These are phyloP conservation scores for Willaertia magna DNA, from an alignment of 208 protist species.

Conservation along the genomic window DNA sequence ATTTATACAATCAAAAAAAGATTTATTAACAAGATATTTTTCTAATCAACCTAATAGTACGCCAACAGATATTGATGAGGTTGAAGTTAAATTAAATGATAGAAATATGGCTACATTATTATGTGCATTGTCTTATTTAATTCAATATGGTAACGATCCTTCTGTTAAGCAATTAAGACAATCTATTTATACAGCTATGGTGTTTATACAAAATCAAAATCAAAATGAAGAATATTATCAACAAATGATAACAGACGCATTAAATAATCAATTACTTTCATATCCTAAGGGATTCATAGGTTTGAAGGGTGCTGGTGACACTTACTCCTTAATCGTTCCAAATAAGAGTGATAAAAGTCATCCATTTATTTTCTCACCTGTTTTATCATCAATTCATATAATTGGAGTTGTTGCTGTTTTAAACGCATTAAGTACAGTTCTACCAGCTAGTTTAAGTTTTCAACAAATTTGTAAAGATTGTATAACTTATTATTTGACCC, in stretches of 20 bases:
- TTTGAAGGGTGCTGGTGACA: not conserved
- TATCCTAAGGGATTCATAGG: not conserved
- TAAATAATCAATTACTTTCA: not conserved
- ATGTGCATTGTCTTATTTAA: not conserved
- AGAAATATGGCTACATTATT: not conserved
- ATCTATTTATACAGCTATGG: not conserved
- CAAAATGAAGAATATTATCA: not conserved
- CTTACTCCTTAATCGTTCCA: not conserved
- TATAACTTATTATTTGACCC: not conserved
- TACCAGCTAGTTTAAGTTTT: not conserved
- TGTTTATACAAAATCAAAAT: not conserved
- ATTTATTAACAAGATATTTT: not conserved
- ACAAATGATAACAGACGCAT: not conserved
- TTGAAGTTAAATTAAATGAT: not conserved
- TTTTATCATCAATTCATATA: not conserved
- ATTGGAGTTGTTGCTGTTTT: not conserved
- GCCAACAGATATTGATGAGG: not conserved
- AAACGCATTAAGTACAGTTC: not conserved
- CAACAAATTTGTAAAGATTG: not conserved
- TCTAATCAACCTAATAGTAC: too few relatives aligned
- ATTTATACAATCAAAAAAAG: not conserved
- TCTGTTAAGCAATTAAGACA: not conserved
- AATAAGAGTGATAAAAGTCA: not conserved
- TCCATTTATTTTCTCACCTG: slow-evolving; percentile 11
- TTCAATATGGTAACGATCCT: not conserved